phyloP scores from a whole-genome alignment of 108 stramenopile species.

The Schizochytrium sp. region DNA sequence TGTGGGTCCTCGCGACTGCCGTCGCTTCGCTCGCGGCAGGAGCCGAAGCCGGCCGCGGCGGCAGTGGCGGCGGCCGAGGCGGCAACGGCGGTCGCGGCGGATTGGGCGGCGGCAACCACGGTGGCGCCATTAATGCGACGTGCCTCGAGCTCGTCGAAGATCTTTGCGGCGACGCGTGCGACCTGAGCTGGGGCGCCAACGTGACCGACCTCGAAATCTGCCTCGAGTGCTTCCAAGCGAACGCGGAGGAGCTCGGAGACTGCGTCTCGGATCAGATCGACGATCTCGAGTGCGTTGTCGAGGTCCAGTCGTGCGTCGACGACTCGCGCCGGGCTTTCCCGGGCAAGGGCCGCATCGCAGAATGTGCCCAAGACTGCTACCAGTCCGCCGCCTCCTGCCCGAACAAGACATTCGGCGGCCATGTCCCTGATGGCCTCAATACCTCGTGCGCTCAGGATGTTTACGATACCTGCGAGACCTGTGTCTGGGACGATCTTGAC shows the following conservation, averaged over 20 bases:
- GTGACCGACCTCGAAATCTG: neutral
- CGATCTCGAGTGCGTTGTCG: neutral
- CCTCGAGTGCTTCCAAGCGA: neutral
- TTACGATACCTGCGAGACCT: neutral
- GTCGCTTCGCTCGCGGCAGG: neutral
- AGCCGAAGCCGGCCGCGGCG: neutral
- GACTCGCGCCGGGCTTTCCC: neutral
- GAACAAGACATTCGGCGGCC: neutral
- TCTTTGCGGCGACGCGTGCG: neutral
- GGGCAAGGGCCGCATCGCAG: neutral
- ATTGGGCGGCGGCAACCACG: neutral
- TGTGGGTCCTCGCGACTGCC: neutral
- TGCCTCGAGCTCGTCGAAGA: neutral
- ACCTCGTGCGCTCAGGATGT: neutral
- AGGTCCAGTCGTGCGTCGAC: neutral
- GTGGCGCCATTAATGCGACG: neutral
- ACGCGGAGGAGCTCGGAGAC: neutral
- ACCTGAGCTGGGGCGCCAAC: neutral
- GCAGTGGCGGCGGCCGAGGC: neutral
- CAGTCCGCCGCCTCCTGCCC: neutral
- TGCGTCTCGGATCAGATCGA: neutral
- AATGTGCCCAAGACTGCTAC: neutral
- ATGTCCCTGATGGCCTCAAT: neutral
- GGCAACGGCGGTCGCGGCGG: neutral
- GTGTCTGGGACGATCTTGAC: neutral